Evolutionary conservation across 2,329 filamentous ascomycete species (phyloP).

Genomic region (Ophiocordyceps australis): DNA sequence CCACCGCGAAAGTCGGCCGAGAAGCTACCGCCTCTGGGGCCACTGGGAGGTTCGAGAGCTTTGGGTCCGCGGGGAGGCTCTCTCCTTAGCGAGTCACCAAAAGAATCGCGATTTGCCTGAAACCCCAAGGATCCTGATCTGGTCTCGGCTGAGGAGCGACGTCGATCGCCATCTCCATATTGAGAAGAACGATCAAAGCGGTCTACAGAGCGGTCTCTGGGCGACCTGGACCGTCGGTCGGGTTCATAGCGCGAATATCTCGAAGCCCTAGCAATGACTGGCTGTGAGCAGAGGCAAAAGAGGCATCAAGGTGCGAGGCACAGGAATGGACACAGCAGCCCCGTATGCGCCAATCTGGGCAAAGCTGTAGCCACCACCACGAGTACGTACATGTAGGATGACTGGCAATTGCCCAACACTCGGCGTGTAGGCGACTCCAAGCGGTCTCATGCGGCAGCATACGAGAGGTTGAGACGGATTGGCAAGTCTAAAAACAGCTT

Average conservation of each 20-base stretch:
- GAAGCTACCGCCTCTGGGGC: conserved; percentile 50
- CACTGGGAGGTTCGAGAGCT: conserved; percentile 52
- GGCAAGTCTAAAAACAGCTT: too few relatives aligned
- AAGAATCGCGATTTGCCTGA: conserved; percentile 36
- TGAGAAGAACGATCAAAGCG: conserved; percentile 38
- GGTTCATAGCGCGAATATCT: conserved; percentile 45
- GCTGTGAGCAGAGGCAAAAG: conserved; percentile 2
- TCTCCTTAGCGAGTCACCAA: conserved; percentile 35
- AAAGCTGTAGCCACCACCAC: too few relatives aligned
- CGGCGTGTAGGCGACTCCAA: conserved; percentile 2
- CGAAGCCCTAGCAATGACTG: conserved; percentile 22
- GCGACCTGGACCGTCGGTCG: conserved; percentile 44
- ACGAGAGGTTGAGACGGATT: too few relatives aligned
- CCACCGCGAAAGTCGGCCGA: conserved; percentile 41
- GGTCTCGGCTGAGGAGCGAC: conserved; percentile 44
- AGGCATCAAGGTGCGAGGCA: neutral
- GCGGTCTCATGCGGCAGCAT: conserved; percentile 6
- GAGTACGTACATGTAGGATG: conserved; percentile 9
- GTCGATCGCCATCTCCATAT: conserved; percentile 47
- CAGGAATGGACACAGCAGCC: neutral
- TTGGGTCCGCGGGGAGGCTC: conserved; percentile 73
- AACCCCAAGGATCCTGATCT: conserved; percentile 41
- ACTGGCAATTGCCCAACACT: conserved; percentile 6
- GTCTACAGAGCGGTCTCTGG: conserved; percentile 52
- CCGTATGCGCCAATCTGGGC: conserved; percentile 1